These are phyloP conservation scores for Magnusiomyces clavatus DNA, from an alignment of 1,139 yeast genomes.

Conservation along the genomic window DNA sequence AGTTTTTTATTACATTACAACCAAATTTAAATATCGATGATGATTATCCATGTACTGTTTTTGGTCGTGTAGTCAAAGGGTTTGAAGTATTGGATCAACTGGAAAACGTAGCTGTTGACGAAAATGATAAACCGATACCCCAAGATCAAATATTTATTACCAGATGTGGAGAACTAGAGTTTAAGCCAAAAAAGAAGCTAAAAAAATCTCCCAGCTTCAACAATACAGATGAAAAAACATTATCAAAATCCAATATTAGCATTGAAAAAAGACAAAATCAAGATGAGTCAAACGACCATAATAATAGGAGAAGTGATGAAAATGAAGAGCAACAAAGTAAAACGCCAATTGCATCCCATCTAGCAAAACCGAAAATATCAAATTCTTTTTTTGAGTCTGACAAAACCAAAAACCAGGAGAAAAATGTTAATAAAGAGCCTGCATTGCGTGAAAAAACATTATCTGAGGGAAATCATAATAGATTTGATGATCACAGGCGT, in stretches of 20 bases:
- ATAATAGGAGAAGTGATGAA: no score
- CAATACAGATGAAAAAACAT: no score
- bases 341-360: not conserved
- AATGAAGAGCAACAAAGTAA: not conserved
- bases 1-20: conserved; percentile 59
- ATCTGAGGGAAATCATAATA: not conserved
- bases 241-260: not conserved
- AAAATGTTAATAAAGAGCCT: not conserved
- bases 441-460: not conserved
- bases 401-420: not conserved
- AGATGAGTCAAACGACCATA: no score
- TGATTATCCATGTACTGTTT: conserved; percentile 50
- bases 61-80: conserved; percentile 60
- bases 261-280: conserved; percentile 6
- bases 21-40: conserved; percentile 25
- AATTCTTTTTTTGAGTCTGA: no score
- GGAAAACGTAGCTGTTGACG: conserved; percentile 27
- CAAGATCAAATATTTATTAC: conserved; percentile 42
- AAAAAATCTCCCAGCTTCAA: not conserved
- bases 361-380: not conserved
- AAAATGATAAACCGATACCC: conserved; percentile 33
- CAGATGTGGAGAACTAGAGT: conserved; percentile 48
- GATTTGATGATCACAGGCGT: not conserved
- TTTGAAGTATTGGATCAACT: conserved; percentile 49
- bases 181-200: conserved; percentile 15